Base-by-base conservation (phyloP, 768 basidiomycete species). In the Antrodiella citrinella region DNA sequence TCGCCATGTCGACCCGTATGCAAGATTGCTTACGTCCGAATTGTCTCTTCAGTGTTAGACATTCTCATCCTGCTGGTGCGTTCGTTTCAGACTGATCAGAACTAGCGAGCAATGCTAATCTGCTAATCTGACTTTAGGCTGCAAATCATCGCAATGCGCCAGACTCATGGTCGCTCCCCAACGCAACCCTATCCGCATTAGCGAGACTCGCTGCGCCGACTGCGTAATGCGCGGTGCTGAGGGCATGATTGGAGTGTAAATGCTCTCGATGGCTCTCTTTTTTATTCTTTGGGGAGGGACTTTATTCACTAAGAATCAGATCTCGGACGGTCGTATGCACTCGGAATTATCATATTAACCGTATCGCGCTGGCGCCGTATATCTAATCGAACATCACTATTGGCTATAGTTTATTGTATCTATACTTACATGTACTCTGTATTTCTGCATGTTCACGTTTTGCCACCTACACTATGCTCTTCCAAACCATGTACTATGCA, bases 31-130 rank as follows among this genome's bases (percentile, higher is more conserved):
- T 78, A 43, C 69, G 70, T 53, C 61, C 69, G 3, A 77, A 82
- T 56, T 89, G 86, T 65, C 64, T 86, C 55, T 89, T 89, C 65
- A 88, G 86, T 62, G 63, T 69, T 59, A 71, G 82, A 52, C 86
- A 84, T 61, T 68, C 66, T 45, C 86, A 84, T 61, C 69, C 66
- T 45, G 63, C 72, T 47, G 78, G 84, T 82, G 56, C 60, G 67
- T 47, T n/a, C 43, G 45, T 20, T 20, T 47, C 24, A 19, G 39
- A 12, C n/a, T 51, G 48, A 20, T n/a, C 22, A 19, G 40, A 4
- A 19, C 38, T n/a, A 23, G 20, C 40, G 39, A 20, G 13, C n/a
- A 49, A 19, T n/a, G 51, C 12, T 26, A 22, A 49, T 24, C 30
- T 18, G 39, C 44, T 40, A 38, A 19, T 26, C 19, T 38, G 20